These are phyloP conservation scores for Penicillium cinerascens DNA, from an alignment of 495 filamentous ascomycete genomes.

Conservation along the genomic window DNA sequence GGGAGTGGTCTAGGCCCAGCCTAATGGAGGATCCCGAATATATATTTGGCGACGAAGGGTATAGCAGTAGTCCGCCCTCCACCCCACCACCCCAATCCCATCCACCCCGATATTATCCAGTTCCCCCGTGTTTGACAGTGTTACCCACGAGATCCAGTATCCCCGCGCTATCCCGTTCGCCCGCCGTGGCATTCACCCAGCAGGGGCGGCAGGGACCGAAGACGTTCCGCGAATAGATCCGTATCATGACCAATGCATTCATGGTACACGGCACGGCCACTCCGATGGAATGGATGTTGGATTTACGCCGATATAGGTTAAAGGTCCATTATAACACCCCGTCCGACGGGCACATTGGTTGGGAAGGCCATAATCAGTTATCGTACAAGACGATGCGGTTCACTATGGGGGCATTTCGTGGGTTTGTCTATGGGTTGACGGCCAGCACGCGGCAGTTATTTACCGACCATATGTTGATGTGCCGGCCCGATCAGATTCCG, in stretches of 20 bases:
- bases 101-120: too few relatives aligned
- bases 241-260: constrained; percentile 2
- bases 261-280: constrained; percentile 8
- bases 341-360: constrained; percentile 1
- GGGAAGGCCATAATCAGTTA: constrained; percentile 2
- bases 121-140: too few relatives aligned
- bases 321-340: constrained; percentile 32
- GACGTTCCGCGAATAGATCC: constrained; percentile 1
- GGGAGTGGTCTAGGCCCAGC: background rate
- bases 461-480: background rate
- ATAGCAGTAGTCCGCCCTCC: background rate
- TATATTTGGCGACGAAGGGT: background rate
- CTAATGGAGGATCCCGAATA: background rate
- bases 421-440: constrained; percentile 2
- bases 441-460: background rate
- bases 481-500: background rate
- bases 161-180: too few relatives aligned
- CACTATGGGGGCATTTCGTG: constrained; percentile 9
- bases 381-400: constrained; percentile 9
- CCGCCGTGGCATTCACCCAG: background rate
- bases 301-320: constrained; percentile 27
- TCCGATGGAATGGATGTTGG: constrained; percentile 14
- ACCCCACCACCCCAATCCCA: too few relatives aligned
- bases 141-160: too few relatives aligned
- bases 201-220: background rate